Evolutionary conservation across 805 yeast species (phyloP), one percentile per base, ranked within the genome.

Genomic region (Zygosaccharomyces bisporus): DNA sequence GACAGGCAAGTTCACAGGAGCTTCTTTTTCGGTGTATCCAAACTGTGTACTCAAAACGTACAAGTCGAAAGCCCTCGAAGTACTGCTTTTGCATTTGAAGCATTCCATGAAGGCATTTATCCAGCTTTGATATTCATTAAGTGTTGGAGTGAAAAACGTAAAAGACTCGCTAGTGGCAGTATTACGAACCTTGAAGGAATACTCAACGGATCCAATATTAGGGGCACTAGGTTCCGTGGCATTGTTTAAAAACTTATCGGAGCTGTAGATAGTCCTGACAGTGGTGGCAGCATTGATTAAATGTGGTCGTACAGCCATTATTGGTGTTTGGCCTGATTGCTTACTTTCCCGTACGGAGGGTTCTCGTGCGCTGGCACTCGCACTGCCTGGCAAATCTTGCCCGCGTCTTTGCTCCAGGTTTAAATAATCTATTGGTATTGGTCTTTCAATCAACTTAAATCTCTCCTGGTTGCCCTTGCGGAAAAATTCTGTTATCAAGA

Each of bases 401-500:
- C 34, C 49, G 31, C 53, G 41, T 67, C 73, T 55, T 67, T 74
- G 66, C 57, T 79, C 83, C 12, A 79, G 64, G 43, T 77, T 69
- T 33, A 82, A 57, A 49, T 77, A 79, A 52, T 77, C 83, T 19
- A 79, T 69, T 0, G 85, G 82, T 7, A 81, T 76, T 1, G 87
- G 86, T 34, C 70, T 70, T 53, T 80, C 86, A 8, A 70, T 57
- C 0, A 81, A 72, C 50, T 71, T 72, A 36, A 58, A 71, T 13
- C 52, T 54, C 29, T 55, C 63, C 9, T 53, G 53, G 8, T 60
- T 49, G 6, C 68, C 74, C 35, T 72, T 75, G 6, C 69, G 68
- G 2, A 75, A 61, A 37, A 71, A 72, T 32, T 86, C 82, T 1
- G 86, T 81, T 1, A 87, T 73, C 24, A 87, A 57, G 34, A 87